Evolutionary conservation across 129 eudicot species (phyloP).

Genomic region (Centella asiatica): DNA sequence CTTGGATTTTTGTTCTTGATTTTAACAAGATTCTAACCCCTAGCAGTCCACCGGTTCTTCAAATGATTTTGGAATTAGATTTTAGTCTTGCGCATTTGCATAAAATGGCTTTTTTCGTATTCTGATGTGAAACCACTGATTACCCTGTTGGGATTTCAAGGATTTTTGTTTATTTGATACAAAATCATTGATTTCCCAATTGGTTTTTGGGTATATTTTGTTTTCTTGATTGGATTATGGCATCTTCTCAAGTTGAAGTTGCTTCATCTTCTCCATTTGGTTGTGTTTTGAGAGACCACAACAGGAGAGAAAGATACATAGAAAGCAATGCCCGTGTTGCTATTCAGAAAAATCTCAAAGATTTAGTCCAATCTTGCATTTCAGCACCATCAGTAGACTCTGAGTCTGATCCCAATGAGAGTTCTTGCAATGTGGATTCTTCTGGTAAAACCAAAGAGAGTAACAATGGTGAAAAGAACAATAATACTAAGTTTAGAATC

Average conservation of each 20-base stretch:
- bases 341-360: conserved; percentile 28
- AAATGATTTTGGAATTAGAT: no score
- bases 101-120: background rate
- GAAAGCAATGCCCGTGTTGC: conserved; percentile 5
- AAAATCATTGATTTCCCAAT: background rate
- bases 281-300: conserved; percentile 24
- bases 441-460: background rate
- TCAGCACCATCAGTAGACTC: conserved; percentile 5
- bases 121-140: background rate
- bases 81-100: no score
- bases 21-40: background rate
- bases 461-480: background rate
- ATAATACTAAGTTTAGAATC: background rate
- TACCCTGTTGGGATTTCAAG: background rate
- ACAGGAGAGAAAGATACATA: conserved; percentile 9
- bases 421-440: conserved; percentile 15
- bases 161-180: background rate
- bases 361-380: conserved; percentile 28
- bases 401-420: conserved; percentile 2
- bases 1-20: conserved; percentile 2
- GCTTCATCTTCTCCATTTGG: conserved; percentile 36
- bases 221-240: conserved; percentile 33
- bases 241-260: conserved; percentile 41
- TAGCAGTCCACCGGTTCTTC: no score
- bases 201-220: background rate